Conservation (phyloP, 169 alveolate species). For the Perkinsus marinus region DNA sequence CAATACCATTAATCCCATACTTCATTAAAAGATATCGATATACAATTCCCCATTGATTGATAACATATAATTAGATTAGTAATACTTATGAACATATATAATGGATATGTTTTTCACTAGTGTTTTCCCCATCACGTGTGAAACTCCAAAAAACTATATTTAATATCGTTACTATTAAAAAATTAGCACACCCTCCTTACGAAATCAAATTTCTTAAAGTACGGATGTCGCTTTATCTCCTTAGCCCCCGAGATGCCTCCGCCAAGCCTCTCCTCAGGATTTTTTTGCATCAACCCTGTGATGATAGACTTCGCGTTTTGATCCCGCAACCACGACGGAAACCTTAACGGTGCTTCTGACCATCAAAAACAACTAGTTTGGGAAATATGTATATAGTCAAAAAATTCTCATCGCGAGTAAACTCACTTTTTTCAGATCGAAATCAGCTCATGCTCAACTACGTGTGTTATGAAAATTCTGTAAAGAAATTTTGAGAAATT, state of each 20-base stretch:
- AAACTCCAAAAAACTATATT: background rate
- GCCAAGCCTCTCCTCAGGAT: conserved; percentile 35
- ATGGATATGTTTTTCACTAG: background rate
- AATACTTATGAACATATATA: background rate
- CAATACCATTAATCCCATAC: too few relatives aligned
- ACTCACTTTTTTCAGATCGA: too few relatives aligned
- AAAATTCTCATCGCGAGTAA: too few relatives aligned
- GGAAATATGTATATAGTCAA: background rate
- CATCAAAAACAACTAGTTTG: background rate
- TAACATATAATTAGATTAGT: background rate
- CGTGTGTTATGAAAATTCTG: too few relatives aligned
- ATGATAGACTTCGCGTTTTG: conserved; percentile 15
- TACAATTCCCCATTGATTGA: too few relatives aligned
- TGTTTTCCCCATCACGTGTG: background rate
- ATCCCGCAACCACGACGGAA: conserved; percentile 36
- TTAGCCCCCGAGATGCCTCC: conserved; percentile 16
- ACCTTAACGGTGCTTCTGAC: conserved; percentile 29
- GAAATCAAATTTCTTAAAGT: conserved; percentile 7
- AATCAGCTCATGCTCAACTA: too few relatives aligned
- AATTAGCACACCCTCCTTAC: background rate
- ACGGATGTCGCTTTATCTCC: conserved; percentile 27
- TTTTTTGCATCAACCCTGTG: conserved; percentile 14
- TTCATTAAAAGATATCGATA: too few relatives aligned
- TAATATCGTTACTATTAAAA: background rate
- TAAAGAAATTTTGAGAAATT: too few relatives aligned